Conservation (phyloP, 1,139 yeast genomes). For the Geotrichum klebahnii region DNA sequence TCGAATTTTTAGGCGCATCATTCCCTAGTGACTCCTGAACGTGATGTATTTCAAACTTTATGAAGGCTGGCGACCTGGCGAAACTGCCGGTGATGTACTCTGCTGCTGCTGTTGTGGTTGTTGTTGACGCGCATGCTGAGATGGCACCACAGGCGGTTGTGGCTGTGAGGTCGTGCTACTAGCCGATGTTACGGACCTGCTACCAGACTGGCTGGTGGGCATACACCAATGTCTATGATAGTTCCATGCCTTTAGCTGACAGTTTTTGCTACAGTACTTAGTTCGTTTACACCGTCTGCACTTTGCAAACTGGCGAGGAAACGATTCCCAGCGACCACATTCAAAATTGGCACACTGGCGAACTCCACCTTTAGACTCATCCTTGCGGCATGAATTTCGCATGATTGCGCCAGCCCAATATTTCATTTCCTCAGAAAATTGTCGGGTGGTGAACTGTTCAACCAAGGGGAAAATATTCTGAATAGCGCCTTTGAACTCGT, state of each 20-base stretch:
- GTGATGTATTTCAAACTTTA: no score
- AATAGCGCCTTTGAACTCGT: constrained; percentile 45
- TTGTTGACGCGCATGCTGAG: no score
- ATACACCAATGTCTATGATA: constrained; percentile 94
- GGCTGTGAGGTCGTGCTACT: no score
- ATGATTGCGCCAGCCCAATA: constrained; percentile 97
- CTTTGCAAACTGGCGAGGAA: constrained; percentile 87
- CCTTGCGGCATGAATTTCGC: constrained; percentile 90
- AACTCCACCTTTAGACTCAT: constrained; percentile 81
- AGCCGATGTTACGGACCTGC: no score
- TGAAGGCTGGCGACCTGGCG: no score
- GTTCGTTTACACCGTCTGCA: constrained; percentile 93
- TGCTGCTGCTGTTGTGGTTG: no score
- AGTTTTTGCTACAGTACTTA: constrained; percentile 86
- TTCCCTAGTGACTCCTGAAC: no score
- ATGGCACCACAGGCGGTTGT: no score
- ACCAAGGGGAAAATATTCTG: constrained; percentile 84
- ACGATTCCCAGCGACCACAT: constrained; percentile 94
- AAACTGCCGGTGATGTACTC: no score
- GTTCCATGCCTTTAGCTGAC: constrained; percentile 89
- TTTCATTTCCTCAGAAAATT: constrained; percentile 67
- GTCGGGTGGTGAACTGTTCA: constrained; percentile 78
- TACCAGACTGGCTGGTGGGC: constrained; percentile 40
- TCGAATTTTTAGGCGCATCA: no score
- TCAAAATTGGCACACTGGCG: constrained; percentile 91